A percentile compares a stretch with the other conserved stretches of the same genome.
Conservation (phyloP, 331 rosid genomes). For the Arachis monticola region DNA sequence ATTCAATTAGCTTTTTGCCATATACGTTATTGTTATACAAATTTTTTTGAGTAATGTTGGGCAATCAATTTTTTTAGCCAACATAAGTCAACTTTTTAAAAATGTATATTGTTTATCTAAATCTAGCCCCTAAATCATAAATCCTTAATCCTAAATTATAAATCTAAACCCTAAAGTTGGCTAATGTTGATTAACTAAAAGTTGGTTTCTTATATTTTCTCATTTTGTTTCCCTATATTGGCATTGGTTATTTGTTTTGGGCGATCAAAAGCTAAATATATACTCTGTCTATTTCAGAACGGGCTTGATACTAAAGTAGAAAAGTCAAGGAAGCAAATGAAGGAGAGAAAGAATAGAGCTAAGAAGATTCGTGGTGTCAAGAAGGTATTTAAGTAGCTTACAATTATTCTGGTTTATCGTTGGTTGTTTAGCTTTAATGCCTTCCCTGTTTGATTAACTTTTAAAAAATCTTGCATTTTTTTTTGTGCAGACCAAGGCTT, state of each 20-base stretch:
- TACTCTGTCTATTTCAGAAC: slow-evolving; percentile 52
- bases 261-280: neutral
- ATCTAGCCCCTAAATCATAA: too few relatives aligned
- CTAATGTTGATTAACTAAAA: too few relatives aligned
- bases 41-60: neutral
- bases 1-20: neutral
- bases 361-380: slow-evolving; percentile 93
- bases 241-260: neutral
- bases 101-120: too few relatives aligned
- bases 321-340: slow-evolving; percentile 88
- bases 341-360: slow-evolving; percentile 93
- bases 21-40: neutral
- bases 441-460: neutral
- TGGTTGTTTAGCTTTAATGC: neutral
- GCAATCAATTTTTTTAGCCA: too few relatives aligned
- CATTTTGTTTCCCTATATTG: too few relatives aligned
- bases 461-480: neutral
- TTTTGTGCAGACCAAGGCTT: slow-evolving; percentile 77
- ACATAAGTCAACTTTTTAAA: too few relatives aligned
- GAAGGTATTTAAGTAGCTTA: slow-evolving; percentile 56
- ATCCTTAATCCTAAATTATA: too few relatives aligned
- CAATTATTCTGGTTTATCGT: neutral
- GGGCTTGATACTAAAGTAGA: slow-evolving; percentile 85
- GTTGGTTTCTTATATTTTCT: neutral
- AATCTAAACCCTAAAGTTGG: too few relatives aligned